Evolutionary conservation across 164 flowering plant genomes (phyloP).

Genomic region (Liriodendron chinense): DNA sequence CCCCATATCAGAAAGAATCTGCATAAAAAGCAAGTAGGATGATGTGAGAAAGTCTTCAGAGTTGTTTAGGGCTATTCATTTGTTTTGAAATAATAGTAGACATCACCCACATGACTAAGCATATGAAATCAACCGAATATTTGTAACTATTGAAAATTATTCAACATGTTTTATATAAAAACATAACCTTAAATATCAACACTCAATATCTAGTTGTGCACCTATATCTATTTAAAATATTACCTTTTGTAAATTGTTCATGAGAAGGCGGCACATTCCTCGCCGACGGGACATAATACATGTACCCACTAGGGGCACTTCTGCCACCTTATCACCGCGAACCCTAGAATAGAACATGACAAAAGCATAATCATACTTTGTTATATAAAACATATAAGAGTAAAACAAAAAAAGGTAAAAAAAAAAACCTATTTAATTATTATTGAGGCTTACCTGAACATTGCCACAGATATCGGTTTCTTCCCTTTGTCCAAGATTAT

Average conservation of each 20-base stretch:
- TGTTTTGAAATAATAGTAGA: background rate
- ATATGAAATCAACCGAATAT: no score
- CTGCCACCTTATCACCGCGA: constrained; percentile 75
- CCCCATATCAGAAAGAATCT: constrained; percentile 68
- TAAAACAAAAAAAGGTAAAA: background rate
- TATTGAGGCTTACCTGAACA: constrained; percentile 46
- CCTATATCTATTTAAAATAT: background rate
- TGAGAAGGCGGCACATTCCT: constrained; percentile 81
- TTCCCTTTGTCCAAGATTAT: constrained; percentile 68
- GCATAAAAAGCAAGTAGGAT: constrained; percentile 11
- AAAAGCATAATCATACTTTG: background rate
- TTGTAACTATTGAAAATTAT: no score
- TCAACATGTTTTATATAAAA: no score
- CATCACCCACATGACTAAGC: no score
- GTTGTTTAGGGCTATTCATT: background rate
- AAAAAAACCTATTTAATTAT: background rate
- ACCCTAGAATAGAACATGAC: constrained; percentile 34
- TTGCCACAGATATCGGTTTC: constrained; percentile 67
- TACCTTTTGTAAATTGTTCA: constrained; percentile 57
- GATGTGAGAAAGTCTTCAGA: background rate
- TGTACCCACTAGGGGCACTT: constrained; percentile 83
- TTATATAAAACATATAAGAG: background rate
- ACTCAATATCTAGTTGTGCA: no score
- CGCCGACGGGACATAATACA: constrained; percentile 60
- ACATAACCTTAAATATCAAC: no score